Percentiles rank a stretch among this genome's conserved stretches.
Evolutionary conservation across 768 basidiomycete genomes (phyloP).

Genomic region (Leccinum variicolor): DNA sequence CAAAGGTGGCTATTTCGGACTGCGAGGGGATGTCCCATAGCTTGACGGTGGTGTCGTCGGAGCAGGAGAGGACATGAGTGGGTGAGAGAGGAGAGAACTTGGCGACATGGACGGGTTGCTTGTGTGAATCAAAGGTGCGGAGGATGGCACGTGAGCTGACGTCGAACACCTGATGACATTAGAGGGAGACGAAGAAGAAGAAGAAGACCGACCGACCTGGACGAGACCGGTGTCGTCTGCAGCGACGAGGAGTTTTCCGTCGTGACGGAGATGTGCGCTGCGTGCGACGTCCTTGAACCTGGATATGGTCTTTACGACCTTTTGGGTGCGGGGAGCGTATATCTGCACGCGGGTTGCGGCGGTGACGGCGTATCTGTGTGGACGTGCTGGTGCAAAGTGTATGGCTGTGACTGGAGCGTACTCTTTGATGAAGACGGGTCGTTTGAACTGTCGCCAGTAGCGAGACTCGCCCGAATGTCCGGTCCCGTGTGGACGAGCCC

Average conservation of each 20-base stretch:
- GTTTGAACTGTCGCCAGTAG: constrained; percentile 84
- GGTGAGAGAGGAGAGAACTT: constrained; percentile 83
- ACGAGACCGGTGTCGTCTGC: constrained; percentile 93
- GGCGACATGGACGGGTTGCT: constrained; percentile 94
- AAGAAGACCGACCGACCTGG: constrained; percentile 39
- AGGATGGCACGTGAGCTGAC: constrained; percentile 91
- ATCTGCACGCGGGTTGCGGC: constrained; percentile 92
- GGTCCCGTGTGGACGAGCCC: constrained; percentile 52
- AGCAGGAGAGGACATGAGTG: constrained; percentile 88
- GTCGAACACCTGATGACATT: constrained; percentile 76
- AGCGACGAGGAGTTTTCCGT: constrained; percentile 93
- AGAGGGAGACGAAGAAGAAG: neutral
- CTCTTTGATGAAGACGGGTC: constrained; percentile 94
- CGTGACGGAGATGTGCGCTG: constrained; percentile 82
- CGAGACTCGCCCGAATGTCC: constrained; percentile 73
- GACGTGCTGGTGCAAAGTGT: constrained; percentile 83
- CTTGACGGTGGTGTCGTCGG: constrained; percentile 92
- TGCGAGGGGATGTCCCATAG: constrained; percentile 96
- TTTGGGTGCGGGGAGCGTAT: constrained; percentile 94
- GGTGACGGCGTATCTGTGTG: constrained; percentile 94
- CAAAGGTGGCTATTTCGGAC: constrained; percentile 71
- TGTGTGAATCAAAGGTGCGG: constrained; percentile 88
- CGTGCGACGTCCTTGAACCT: constrained; percentile 96
- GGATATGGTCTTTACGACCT: constrained; percentile 93
- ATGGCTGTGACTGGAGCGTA: constrained; percentile 94